Conservation (phyloP, 2,329 filamentous ascomycete species). For the Aplosporella prunicola region DNA sequence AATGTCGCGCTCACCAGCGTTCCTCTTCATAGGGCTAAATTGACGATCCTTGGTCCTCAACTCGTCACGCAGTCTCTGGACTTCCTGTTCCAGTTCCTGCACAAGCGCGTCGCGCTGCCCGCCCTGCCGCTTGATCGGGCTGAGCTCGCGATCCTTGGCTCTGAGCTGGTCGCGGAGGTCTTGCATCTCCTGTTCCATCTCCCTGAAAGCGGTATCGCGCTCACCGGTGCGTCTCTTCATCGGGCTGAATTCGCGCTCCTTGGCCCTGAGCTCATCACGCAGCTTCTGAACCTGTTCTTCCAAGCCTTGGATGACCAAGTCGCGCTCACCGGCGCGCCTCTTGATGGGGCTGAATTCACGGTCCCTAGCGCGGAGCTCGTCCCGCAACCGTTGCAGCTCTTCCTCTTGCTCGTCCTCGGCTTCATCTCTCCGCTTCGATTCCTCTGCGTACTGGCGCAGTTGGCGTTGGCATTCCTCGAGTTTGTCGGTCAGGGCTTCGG, state of each 20-base stretch:
- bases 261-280: slow-evolving; percentile 16
- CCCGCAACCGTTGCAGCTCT: slow-evolving; percentile 10
- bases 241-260: slow-evolving; percentile 21
- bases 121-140: slow-evolving; percentile 25
- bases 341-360: slow-evolving; percentile 26
- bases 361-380: slow-evolving; percentile 23
- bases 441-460: slow-evolving; percentile 25
- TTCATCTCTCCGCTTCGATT: slow-evolving; percentile 21
- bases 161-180: slow-evolving; percentile 16
- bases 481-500: slow-evolving; percentile 26
- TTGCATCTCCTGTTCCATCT: slow-evolving; percentile 5
- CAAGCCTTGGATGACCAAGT: slow-evolving; percentile 22
- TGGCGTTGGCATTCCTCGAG: slow-evolving; percentile 27
- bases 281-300: slow-evolving; percentile 24
- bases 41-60: slow-evolving; percentile 17
- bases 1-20: slow-evolving; percentile 24
- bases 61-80: slow-evolving; percentile 24
- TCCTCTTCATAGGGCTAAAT: slow-evolving; percentile 18
- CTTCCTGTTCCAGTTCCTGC: slow-evolving; percentile 22
- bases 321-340: slow-evolving; percentile 25
- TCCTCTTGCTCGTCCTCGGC: slow-evolving; percentile 19
- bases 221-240: slow-evolving; percentile 21
- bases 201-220: slow-evolving; percentile 17
- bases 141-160: slow-evolving; percentile 25
- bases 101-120: slow-evolving; percentile 24